A percentile compares a stretch with the other conserved stretches of the same genome.
Conservation (phyloP, 2,329 filamentous ascomycete species). For the Alternaria dauci region DNA sequence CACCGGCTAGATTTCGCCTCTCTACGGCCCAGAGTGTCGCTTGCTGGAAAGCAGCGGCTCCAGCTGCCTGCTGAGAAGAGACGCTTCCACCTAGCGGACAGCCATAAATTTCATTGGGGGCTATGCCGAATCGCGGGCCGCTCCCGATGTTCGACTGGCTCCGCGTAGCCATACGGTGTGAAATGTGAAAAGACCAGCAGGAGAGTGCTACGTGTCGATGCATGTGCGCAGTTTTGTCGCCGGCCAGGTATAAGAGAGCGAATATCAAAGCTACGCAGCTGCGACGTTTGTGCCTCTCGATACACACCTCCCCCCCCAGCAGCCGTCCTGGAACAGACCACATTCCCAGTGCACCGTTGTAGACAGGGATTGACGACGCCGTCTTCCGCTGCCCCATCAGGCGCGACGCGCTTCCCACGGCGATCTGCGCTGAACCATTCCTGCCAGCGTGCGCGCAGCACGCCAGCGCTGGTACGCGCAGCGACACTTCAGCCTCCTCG, state of each 20-base stretch:
- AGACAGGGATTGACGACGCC: conserved; percentile 22
- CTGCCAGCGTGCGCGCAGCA: conserved; percentile 9
- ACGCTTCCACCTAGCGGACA: neutral
- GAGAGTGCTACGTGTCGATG: conserved; percentile 26
- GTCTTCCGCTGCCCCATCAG: conserved; percentile 22
- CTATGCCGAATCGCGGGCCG: conserved; percentile 21
- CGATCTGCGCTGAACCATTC: conserved; percentile 21
- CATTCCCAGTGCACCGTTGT: conserved; percentile 17
- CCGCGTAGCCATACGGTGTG: conserved; percentile 15
- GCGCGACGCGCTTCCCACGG: conserved; percentile 15
- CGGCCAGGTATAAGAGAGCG: conserved; percentile 11
- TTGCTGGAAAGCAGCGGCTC: neutral
- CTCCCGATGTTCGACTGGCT: conserved; percentile 13
- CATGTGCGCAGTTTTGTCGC: conserved; percentile 12
- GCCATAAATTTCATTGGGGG: conserved; percentile 12
- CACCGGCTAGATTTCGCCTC: conserved; percentile 2
- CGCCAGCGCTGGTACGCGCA: neutral
- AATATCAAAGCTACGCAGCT: conserved; percentile 10
- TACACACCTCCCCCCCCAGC: conserved; percentile 7
- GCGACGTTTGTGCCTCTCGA: conserved; percentile 12
- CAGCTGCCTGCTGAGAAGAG: conserved; percentile 1
- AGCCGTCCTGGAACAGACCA: conserved; percentile 13
- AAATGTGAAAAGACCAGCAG: conserved; percentile 13
- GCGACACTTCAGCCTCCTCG: conserved; percentile 4
- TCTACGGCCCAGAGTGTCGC: neutral